Conservation (phyloP, 2,329 filamentous ascomycete species). For the Chaetomiaceae sp. region DNA sequence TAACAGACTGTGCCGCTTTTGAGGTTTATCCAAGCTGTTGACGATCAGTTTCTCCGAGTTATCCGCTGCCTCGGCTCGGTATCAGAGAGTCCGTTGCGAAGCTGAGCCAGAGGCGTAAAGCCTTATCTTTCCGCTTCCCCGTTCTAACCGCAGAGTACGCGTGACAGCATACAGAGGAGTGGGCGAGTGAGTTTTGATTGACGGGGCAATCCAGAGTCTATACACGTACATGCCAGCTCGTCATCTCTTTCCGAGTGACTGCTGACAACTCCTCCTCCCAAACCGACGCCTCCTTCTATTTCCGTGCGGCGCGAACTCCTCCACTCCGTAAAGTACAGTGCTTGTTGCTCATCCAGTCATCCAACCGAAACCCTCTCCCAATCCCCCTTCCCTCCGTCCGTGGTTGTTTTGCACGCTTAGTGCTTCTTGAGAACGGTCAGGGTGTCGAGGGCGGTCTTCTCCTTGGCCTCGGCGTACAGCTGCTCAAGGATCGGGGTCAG, state of each 20-base stretch:
- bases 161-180: not conserved
- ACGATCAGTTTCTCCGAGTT: too few species aligned
- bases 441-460: constrained; percentile 50
- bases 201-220: constrained; percentile 16
- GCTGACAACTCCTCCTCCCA: not conserved
- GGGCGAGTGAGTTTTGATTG: constrained; percentile 12
- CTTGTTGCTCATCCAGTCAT: not conserved
- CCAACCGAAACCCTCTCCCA: not conserved
- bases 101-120: too few species aligned
- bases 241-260: not conserved
- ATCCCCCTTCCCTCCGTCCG: not conserved
- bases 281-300: not conserved
- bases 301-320: not conserved
- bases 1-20: too few species aligned
- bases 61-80: too few species aligned
- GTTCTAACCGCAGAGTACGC: not conserved
- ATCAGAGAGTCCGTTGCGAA: too few species aligned
- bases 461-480: constrained; percentile 44
- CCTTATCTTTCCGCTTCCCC: too few species aligned
- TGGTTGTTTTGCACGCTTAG: too few species aligned
- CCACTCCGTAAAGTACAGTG: constrained; percentile 9
- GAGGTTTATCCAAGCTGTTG: too few species aligned
- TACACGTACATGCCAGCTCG: constrained; percentile 17
- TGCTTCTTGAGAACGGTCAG: constrained; percentile 48
- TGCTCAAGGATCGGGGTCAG: constrained; percentile 49